Evolutionary conservation across 2,329 filamentous ascomycete species (phyloP), one percentile per base, ranked within the genome.

Genomic region (Epichloe gansuensis): DNA sequence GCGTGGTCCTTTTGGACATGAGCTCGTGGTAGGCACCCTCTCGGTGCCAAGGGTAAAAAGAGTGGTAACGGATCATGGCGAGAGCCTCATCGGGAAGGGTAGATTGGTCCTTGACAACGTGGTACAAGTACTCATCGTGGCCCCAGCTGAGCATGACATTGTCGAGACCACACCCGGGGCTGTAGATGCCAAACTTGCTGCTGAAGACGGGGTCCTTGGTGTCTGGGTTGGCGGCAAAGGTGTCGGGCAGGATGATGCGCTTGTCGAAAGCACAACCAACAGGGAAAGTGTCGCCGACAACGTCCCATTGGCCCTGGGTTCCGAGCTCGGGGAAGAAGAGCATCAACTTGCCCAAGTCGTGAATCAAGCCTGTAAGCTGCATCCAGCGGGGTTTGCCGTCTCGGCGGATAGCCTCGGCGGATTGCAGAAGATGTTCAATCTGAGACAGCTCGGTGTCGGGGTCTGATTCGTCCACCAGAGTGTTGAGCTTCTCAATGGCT

Each of bases 51-150:
- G 90, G 85, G 70, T 95, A 95, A 72, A 95, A 95, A 5, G 83
- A 88, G 72, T 95, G 90, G 71, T 94, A 95, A 52, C 90, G 77
- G 66, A 95, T 93, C 88, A 95, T 95, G 55, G 89, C 90, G 11
- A 95, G 77, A 0, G 85, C 86, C 76, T 95, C 89, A 46, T 78
- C 76, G 0, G 90, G 90, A 44, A 95, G 76, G 0, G 74, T 85
- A 48, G 80, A 85, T 74, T 95, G 89, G 57, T 86, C 84, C 74
- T 89, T 90, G 69, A 87, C 82, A 56, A 95, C 83, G 63, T 89
- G 83, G 74, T 95, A 95, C 46, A 91, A 75, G 69, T 90, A 91
- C 72, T 91, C 87, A 65, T 91, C 87, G 67, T 91, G 87, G 46
- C 90, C 90, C 89, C 90, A 95, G 59, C 82, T 87, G 55, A 95